phyloP scores from a whole-genome alignment of 768 basidiomycete genomes.

The Boletus reticulatus region DNA sequence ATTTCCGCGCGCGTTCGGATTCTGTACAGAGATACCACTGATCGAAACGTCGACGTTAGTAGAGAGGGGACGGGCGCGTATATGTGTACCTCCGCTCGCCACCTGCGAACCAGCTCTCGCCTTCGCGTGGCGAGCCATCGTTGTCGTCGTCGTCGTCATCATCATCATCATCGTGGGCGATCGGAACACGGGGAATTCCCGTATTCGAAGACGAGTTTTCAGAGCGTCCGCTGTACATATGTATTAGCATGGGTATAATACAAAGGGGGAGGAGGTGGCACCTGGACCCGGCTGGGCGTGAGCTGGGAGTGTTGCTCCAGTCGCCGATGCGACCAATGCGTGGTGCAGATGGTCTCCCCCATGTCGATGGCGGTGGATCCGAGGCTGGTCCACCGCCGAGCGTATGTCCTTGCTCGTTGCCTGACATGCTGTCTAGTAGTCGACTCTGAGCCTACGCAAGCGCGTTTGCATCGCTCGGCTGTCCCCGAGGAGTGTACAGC shows the following conservation, averaged over 20 bases:
- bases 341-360: constrained; percentile 41
- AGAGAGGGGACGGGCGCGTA: background rate
- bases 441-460: background rate
- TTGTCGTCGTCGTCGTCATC: constrained; percentile 51
- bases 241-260: background rate
- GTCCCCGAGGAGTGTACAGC: background rate
- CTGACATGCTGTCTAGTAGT: constrained; percentile 34
- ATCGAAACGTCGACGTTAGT: background rate
- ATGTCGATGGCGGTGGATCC: constrained; percentile 48
- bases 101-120: constrained; percentile 86
- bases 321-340: constrained; percentile 55
- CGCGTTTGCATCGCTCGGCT: background rate
- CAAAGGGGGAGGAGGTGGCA: background rate
- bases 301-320: constrained; percentile 33
- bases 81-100: constrained; percentile 79
- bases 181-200: constrained; percentile 14
- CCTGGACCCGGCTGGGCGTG: constrained; percentile 19
- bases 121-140: constrained; percentile 36
- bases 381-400: constrained; percentile 43
- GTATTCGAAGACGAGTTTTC: constrained; percentile 33
- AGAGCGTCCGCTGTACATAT: constrained; percentile 26
- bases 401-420: constrained; percentile 41
- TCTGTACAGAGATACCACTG: constrained; percentile 88
- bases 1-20: constrained; percentile 55
- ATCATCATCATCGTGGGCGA: constrained; percentile 18